Base-by-base conservation (phyloP, 2,329 filamentous ascomycete species). In the Rachicladosporium sp. region DNA sequence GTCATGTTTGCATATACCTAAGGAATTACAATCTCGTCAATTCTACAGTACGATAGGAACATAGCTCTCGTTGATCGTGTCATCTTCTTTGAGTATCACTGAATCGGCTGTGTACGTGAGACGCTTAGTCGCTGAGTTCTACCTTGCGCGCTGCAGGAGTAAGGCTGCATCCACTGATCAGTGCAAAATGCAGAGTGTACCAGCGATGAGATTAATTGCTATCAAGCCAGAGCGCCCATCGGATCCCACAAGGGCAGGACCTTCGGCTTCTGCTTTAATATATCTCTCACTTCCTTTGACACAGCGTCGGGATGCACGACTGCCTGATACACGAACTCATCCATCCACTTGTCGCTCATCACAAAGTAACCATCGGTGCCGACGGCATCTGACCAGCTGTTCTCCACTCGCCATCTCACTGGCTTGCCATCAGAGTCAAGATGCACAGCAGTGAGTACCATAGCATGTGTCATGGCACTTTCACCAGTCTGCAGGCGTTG, bases 391-490 rank as follows among this genome's bases (percentile, higher is more conserved):
- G 82, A 83, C 86, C 86, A 93, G 41, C 76, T 82, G 57, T 93
- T 93, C 70, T 93, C 81, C 5, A 93, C 84, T 39, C 85, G 69
- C 87, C 87, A 94, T 33, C 86, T 67, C 1, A 86, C 73, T 2
- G 76, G 70, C 59, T 76, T 73, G 1, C 75, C 78, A 43, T 74
- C 63, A 21, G 71, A 66, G 43, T 82, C 79, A 2, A 93, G 59
- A 55, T 94, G 86, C 34, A 93, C 87, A 1, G 76, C 87, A 2
- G 85, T 93, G 45, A 94, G 62, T 0, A 93, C 84, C 87, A 93
- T 93, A 4, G 87, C 87, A 53, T 93, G 87, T 1, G 86, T 93
- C 86, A 94, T 93, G 37, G 75, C 71, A 39, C 74, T 80, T 63
- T 93, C 86, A 8, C 82, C 78, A 0, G 79, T 80, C 51, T 73